Evolutionary conservation across 192 early-diverging fungal species (phyloP), one percentile per base, ranked within the genome.

Genomic region (Gaertneriomyces sp.): DNA sequence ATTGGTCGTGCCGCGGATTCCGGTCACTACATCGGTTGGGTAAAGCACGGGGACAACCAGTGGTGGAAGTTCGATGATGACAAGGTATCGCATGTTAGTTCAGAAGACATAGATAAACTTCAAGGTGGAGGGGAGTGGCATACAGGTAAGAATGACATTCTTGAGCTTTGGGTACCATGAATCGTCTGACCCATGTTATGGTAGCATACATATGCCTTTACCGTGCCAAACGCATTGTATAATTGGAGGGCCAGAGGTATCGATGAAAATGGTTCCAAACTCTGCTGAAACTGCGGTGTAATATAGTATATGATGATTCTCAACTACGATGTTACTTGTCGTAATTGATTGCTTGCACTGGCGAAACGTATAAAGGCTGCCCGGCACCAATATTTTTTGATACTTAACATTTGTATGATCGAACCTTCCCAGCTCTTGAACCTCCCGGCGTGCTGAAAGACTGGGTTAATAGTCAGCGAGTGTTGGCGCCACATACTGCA

Each of bases 31-130:
- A 96, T 98, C 70, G 95, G 85, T 14, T 98, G 96, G 96, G 89
- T 89, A 4, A 90, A 90, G 64, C 89, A 87, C 83, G 69, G 60
- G 40, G 71, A 58, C 6, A 56, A 74, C 19, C 62, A 85, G 43
- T 85, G 83, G 81, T 81, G 81, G 79, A 93, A 95, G 68, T 98
- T 91, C 74, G 93, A 99, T 68, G 96, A 99, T 71, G 95, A 99
- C 52, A 86, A 91, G 40, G 96, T 99, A 10, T 89, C 90, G 5
- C 79, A 85, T 42, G 84, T 95, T 39, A 86, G 78, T 7, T 82
- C 90, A 58, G 90, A 91, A 14, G 96, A 99, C 17, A 91, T 99
- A 58, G 71, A 86, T 44, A 93, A 90, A 75, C 80, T 98, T 43
- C 89, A 90, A 63, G 95, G 96, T 17, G 94, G 95, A 40, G 95